Evolutionary conservation across 2,329 filamentous ascomycete genomes (phyloP).

Genomic region (Torrubiella hemipterigena): DNA sequence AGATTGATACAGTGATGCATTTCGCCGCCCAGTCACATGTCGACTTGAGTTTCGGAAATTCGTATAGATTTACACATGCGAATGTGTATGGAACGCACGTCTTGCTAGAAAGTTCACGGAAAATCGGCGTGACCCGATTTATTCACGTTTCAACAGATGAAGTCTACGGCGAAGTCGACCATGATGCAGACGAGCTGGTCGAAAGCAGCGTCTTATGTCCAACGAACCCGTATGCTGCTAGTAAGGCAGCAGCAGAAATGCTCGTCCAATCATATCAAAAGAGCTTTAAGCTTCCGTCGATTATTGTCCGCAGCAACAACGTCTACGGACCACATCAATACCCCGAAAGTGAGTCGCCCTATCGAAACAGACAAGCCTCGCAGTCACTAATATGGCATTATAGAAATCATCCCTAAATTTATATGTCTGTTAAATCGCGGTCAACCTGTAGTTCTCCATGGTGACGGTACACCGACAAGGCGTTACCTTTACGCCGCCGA

Average conservation of each 20-base stretch:
- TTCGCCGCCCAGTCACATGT: constrained; percentile 82
- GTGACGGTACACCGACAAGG: constrained; percentile 61
- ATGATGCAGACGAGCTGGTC: constrained; percentile 57
- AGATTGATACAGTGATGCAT: constrained; percentile 71
- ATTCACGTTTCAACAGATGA: constrained; percentile 79
- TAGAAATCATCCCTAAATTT: constrained; percentile 79
- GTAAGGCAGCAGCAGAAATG: constrained; percentile 76
- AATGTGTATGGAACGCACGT: constrained; percentile 82
- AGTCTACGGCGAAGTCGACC: constrained; percentile 70
- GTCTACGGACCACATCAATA: constrained; percentile 79
- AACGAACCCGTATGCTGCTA: constrained; percentile 72
- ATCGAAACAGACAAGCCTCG: background rate
- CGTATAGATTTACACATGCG: constrained; percentile 67
- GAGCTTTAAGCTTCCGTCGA: constrained; percentile 68
- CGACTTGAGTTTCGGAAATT: constrained; percentile 72
- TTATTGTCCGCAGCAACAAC: constrained; percentile 74
- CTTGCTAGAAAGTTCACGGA: constrained; percentile 64
- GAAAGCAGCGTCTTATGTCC: constrained; percentile 66
- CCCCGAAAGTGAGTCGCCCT: constrained; percentile 55
- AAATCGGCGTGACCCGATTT: constrained; percentile 58
- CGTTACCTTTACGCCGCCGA: constrained; percentile 71
- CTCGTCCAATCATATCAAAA: constrained; percentile 78
- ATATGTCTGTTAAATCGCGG: constrained; percentile 56
- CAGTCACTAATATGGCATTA: constrained; percentile 6
- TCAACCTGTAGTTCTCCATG: constrained; percentile 60